Conservation (phyloP, 176 grass and related monocot species). For the Carex pumila region DNA sequence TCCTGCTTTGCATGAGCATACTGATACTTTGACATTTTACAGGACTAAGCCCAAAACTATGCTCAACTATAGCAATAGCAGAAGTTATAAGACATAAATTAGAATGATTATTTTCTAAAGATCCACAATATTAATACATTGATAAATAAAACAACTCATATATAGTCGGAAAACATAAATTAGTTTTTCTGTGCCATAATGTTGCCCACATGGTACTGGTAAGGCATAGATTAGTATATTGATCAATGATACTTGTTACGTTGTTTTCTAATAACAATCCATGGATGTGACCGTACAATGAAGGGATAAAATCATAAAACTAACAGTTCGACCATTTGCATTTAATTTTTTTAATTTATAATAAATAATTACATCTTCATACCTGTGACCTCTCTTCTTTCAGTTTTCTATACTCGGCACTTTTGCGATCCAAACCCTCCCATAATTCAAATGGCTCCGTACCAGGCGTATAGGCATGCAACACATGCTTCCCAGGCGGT, state of each 20-base stretch:
- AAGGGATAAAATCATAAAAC: background rate
- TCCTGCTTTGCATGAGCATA: background rate
- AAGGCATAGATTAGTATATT: background rate
- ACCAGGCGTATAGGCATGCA: conserved; percentile 93
- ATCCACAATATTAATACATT: background rate
- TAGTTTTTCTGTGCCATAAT: background rate
- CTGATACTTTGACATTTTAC: background rate
- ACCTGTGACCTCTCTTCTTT: conserved; percentile 94
- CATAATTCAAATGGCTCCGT: conserved; percentile 84
- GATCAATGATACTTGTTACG: background rate
- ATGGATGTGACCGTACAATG: background rate
- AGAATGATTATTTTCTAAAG: background rate
- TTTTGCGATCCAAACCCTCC: conserved; percentile 78
- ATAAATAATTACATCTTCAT: background rate
- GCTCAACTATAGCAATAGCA: too few species aligned
- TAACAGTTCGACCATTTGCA: background rate
- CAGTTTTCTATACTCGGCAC: conserved; percentile 49
- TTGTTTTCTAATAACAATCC: background rate
- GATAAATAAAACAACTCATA: background rate
- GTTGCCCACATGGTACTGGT: background rate
- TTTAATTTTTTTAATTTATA: background rate
- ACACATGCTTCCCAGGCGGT: conserved; percentile 69
- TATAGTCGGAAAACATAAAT: background rate
- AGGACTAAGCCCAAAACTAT: too few species aligned
- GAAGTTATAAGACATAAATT: background rate